Percentiles rank a stretch among this genome's conserved stretches.
phyloP scores from a whole-genome alignment of 306 rosid species.

The Mimosa bimucronata region DNA sequence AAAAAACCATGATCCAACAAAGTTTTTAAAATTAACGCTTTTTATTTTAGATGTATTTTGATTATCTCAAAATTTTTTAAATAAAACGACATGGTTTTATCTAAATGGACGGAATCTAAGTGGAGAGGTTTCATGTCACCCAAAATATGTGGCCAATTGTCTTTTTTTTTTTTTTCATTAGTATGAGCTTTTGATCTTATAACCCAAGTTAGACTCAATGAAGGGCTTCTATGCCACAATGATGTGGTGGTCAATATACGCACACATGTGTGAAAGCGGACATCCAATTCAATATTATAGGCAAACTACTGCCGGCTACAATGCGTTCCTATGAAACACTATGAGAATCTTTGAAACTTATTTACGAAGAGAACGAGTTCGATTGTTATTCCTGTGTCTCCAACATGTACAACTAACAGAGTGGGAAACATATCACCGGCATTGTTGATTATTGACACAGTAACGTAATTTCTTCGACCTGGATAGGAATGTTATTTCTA shows the following conservation, averaged over 20 bases:
- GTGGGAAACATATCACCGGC: constrained; percentile 5
- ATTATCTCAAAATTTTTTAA: no score
- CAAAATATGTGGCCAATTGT: no score
- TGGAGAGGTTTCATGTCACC: no score
- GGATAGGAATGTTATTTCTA: neutral
- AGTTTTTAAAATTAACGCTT: no score
- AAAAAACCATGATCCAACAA: no score
- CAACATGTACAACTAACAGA: neutral
- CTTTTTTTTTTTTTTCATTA: no score
- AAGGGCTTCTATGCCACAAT: neutral
- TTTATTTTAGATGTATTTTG: no score
- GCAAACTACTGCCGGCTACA: constrained; percentile 8
- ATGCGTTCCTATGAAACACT: neutral
- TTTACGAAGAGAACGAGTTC: neutral
- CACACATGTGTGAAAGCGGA: neutral
- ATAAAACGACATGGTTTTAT: no score
- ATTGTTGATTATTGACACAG: constrained; percentile 5
- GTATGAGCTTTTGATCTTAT: no score
- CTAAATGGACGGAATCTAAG: no score
- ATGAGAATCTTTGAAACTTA: neutral
- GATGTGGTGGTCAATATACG: constrained; percentile 12
- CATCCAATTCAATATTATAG: constrained; percentile 8
- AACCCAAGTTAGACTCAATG: neutral
- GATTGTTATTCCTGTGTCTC: neutral
- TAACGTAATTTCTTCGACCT: neutral